Conservation (phyloP, 805 yeast species). For the Metschnikowia sp. region DNA sequence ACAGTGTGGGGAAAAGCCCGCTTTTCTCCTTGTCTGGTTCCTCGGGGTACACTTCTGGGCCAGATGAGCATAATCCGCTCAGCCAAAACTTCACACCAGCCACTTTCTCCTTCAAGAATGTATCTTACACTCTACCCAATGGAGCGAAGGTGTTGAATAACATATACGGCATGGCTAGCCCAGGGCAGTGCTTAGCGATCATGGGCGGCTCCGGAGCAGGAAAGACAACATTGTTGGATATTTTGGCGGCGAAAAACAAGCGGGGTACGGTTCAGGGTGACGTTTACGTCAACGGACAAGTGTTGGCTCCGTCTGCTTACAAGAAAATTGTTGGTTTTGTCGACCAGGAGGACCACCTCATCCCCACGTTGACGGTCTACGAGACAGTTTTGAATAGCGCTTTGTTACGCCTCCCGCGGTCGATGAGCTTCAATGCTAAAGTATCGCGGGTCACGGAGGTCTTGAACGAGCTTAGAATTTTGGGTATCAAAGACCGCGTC, state of each 20-base stretch:
- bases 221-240: conserved; percentile 88
- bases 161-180: conserved; percentile 73
- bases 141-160: conserved; percentile 55
- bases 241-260: conserved; percentile 84
- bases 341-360: conserved; percentile 87
- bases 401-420: conserved; percentile 74
- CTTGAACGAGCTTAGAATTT: conserved; percentile 77
- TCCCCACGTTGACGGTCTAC: conserved; percentile 92
- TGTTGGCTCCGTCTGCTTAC: conserved; percentile 42
- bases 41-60: conserved; percentile 21
- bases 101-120: conserved; percentile 68
- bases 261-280: conserved; percentile 67
- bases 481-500: conserved; percentile 75
- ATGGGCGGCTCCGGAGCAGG: conserved; percentile 99
- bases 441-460: conserved; percentile 80
- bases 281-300: conserved; percentile 73
- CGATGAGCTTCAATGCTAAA: conserved; percentile 72
- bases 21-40: conserved; percentile 42
- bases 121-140: conserved; percentile 51
- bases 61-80: conserved; percentile 37
- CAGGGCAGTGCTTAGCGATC: conserved; percentile 88
- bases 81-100: conserved; percentile 61
- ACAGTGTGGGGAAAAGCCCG: conserved; percentile 58
- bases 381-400: conserved; percentile 96
- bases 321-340: conserved; percentile 84